Conservation (phyloP, 768 basidiomycete genomes). For the Galerina marginata region DNA sequence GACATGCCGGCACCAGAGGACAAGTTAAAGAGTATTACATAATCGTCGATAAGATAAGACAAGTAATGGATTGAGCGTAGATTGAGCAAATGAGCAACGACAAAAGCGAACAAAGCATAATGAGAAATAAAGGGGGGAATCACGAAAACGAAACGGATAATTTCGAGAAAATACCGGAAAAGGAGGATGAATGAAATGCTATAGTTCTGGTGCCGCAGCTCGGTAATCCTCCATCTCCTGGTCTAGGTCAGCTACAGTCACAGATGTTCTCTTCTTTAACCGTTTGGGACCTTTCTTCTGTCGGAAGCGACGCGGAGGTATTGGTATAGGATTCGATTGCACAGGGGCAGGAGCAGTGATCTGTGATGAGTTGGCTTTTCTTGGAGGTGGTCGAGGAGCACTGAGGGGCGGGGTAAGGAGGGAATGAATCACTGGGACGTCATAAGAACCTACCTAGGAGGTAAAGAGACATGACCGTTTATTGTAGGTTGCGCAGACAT, state of each 20-base stretch:
- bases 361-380: background rate
- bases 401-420: background rate
- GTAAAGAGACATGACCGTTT: slow-evolving; percentile 2
- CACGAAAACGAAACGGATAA: background rate
- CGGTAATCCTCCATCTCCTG: slow-evolving; percentile 84
- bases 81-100: slow-evolving; percentile 9
- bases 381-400: background rate
- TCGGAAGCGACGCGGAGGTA: slow-evolving; percentile 47
- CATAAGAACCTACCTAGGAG: slow-evolving; percentile 8
- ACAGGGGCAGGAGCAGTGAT: slow-evolving; percentile 6
- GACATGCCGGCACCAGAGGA: background rate
- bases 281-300: slow-evolving; percentile 78
- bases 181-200: background rate
- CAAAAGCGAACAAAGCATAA: slow-evolving; percentile 4
- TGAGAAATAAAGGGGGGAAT: background rate
- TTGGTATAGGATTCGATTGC: slow-evolving; percentile 23
- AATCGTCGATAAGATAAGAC: slow-evolving; percentile 23
- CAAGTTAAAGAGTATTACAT: slow-evolving; percentile 16
- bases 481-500: background rate
- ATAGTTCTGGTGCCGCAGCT: slow-evolving; percentile 41
- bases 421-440: background rate
- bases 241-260: slow-evolving; percentile 66
- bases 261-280: slow-evolving; percentile 56
- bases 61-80: background rate
- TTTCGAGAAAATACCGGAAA: slow-evolving; percentile 3